Percentiles rank a stretch among this genome's conserved stretches.
Evolutionary conservation across 768 basidiomycete genomes (phyloP).

Genomic region (Russula griseocarnosa): DNA sequence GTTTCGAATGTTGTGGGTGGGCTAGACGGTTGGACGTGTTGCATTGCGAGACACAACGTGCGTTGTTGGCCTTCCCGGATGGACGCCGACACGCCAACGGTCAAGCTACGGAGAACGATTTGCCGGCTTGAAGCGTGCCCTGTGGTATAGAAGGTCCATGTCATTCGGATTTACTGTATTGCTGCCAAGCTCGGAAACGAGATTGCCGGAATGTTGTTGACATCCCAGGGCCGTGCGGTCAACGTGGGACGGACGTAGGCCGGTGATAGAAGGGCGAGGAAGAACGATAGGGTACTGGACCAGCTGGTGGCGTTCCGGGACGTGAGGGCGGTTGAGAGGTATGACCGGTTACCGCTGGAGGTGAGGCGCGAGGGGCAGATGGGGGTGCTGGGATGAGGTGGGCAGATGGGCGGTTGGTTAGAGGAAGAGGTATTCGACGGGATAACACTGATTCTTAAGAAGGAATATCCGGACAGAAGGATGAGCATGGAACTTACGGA

Average conservation of each 20-base stretch:
- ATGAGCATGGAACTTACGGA: slow-evolving; percentile 46
- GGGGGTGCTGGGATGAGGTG: slow-evolving; percentile 45
- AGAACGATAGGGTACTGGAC: slow-evolving; percentile 43
- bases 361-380: slow-evolving; percentile 72
- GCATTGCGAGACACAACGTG: slow-evolving; percentile 53
- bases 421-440: slow-evolving; percentile 61
- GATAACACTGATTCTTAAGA: slow-evolving; percentile 45
- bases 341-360: slow-evolving; percentile 50
- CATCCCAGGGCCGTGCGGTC: slow-evolving; percentile 36
- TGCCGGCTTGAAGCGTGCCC: slow-evolving; percentile 45
- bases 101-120: slow-evolving; percentile 57
- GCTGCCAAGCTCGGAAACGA: slow-evolving; percentile 26
- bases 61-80: slow-evolving; percentile 42
- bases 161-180: slow-evolving; percentile 44
- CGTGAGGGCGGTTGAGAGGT: slow-evolving; percentile 52
- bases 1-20: slow-evolving; percentile 16
- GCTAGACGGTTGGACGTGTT: slow-evolving; percentile 52
- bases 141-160: slow-evolving; percentile 52
- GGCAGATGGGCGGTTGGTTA: slow-evolving; percentile 38
- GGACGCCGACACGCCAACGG: slow-evolving; percentile 48
- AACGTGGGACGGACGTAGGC: slow-evolving; percentile 27
- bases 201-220: slow-evolving; percentile 31
- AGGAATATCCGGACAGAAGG: background rate
- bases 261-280: slow-evolving; percentile 42
- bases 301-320: slow-evolving; percentile 52